Evolutionary conservation across 257 asterid species (phyloP).

Genomic region (Penstemon eatonii): DNA sequence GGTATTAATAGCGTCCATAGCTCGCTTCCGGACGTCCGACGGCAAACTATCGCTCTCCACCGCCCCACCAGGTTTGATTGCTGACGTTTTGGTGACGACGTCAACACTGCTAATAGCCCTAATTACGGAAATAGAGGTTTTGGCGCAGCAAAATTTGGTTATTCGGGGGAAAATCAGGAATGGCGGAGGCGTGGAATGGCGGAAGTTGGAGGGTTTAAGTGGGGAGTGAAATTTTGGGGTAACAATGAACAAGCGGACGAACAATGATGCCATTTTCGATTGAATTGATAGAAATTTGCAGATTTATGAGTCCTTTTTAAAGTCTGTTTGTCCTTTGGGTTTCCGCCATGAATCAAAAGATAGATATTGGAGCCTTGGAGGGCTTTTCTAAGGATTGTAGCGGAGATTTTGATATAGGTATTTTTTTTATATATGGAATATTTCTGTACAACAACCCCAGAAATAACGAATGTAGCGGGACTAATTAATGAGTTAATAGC

Average conservation of each 20-base stretch:
- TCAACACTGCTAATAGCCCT: constrained; percentile 42
- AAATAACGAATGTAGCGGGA: no score
- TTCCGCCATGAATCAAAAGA: no score
- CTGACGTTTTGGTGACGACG: constrained; percentile 26
- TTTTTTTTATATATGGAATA: no score
- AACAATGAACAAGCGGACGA: constrained; percentile 49
- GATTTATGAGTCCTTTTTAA: no score
- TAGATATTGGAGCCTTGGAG: no score
- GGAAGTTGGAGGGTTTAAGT: constrained; percentile 30
- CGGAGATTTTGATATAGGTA: no score
- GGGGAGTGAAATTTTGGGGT: constrained; percentile 38
- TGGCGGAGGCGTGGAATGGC: constrained; percentile 24
- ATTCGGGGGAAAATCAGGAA: constrained; percentile 21
- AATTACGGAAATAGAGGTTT: constrained; percentile 36
- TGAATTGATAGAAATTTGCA: no score
- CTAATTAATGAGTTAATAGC: no score
- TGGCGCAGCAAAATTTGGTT: constrained; percentile 15
- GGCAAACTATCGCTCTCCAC: constrained; percentile 92
- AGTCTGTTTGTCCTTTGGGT: no score
- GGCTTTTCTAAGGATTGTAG: no score
- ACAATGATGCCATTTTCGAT: constrained; percentile 61
- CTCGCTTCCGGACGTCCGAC: constrained; percentile 69
- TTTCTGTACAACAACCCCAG: no score
- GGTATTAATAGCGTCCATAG: constrained; percentile 88
- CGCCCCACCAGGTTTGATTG: constrained; percentile 61